These are phyloP conservation scores for Edaphochlamys debaryana DNA, from an alignment of 139 green algal species.

Conservation along the genomic window DNA sequence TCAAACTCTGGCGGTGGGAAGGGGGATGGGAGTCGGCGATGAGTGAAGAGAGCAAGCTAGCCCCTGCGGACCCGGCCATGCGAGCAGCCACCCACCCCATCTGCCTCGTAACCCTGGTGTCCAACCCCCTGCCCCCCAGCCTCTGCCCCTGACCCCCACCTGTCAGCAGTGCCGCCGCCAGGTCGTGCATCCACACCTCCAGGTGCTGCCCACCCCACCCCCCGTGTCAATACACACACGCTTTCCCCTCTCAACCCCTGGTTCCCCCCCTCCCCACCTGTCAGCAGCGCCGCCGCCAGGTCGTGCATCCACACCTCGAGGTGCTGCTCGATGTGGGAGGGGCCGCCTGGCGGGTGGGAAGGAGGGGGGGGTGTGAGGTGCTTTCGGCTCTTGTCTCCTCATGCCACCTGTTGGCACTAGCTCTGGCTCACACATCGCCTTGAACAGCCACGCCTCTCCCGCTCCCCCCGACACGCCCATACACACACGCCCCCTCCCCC, in stretches of 20 bases:
- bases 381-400: too few relatives aligned
- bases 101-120: too few relatives aligned
- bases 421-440: too few relatives aligned
- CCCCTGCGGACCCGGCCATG: too few relatives aligned
- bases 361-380: neutral
- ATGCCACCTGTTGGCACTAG: too few relatives aligned
- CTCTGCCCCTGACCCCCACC: constrained; percentile 28
- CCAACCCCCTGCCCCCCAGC: neutral
- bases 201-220: constrained; percentile 76
- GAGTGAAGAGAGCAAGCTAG: too few relatives aligned
- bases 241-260: too few relatives aligned
- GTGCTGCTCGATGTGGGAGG: constrained; percentile 65
- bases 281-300: constrained; percentile 82
- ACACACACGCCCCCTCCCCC: too few relatives aligned
- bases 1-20: constrained; percentile 69
- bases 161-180: constrained; percentile 81
- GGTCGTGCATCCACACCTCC: constrained; percentile 87
- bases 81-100: too few relatives aligned
- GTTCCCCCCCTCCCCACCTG: constrained; percentile 40
- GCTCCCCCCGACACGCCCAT: too few relatives aligned
- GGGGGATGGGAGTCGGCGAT: neutral
- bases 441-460: too few relatives aligned
- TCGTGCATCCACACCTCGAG: constrained; percentile 87
- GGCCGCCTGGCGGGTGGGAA: constrained; percentile 19
- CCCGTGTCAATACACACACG: too few relatives aligned